These are phyloP conservation scores for Actinomucor elegans DNA, from an alignment of 371 early-diverging fungal genomes.

Conservation along the genomic window DNA sequence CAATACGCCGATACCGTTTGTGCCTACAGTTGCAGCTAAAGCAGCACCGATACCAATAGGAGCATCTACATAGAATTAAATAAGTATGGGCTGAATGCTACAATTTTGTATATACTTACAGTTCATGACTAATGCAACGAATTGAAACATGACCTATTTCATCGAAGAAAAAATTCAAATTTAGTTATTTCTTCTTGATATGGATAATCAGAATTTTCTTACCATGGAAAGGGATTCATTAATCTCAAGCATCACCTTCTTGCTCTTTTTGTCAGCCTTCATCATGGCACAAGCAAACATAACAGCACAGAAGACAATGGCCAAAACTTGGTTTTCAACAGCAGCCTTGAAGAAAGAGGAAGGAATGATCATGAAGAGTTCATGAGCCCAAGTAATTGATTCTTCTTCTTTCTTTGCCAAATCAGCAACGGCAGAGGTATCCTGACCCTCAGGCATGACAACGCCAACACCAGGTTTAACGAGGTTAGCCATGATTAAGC, in stretches of 20 bases:
- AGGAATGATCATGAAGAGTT: conserved; percentile 60
- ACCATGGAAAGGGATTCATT: conserved; percentile 56
- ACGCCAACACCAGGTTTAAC: conserved; percentile 63
- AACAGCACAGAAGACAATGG: conserved; percentile 69
- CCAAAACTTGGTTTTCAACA: conserved; percentile 56
- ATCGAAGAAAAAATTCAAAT: not conserved
- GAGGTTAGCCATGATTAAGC: conserved; percentile 69
- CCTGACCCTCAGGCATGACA: conserved; percentile 15
- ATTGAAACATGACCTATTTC: conserved; percentile 67
- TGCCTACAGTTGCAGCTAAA: conserved; percentile 66
- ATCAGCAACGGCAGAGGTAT: conserved; percentile 13
- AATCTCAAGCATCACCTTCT: conserved; percentile 58
- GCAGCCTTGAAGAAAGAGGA: conserved; percentile 54
- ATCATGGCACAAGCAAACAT: conserved; percentile 73
- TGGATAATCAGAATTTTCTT: not conserved
- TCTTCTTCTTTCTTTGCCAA: conserved; percentile 25
- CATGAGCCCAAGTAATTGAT: conserved; percentile 57
- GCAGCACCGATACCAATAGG: conserved; percentile 75
- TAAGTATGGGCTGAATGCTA: too few species aligned
- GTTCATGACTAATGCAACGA: conserved; percentile 68
- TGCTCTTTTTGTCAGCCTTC: conserved; percentile 51
- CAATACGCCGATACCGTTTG: conserved; percentile 64
- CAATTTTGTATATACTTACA: too few species aligned
- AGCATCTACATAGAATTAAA: conserved; percentile 44
- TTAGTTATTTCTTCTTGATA: not conserved